A percentile compares a stretch with the other conserved stretches of the same genome.
phyloP scores from a whole-genome alignment of 2,329 filamentous ascomycete genomes.

The Ascomycota sp. region DNA sequence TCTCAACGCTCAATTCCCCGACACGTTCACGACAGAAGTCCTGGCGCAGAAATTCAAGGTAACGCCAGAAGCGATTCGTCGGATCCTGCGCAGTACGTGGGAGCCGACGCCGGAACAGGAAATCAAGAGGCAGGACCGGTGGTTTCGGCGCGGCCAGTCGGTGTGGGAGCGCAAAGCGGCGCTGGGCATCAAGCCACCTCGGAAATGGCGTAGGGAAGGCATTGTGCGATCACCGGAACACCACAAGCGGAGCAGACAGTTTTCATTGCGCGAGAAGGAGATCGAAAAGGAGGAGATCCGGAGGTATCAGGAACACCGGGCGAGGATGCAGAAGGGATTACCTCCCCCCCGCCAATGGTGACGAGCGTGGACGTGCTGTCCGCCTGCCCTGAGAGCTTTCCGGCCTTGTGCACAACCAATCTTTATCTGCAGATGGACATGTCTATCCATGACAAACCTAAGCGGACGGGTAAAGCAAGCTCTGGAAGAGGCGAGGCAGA shows the following conservation, averaged over 20 bases:
- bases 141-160: slow-evolving; percentile 37
- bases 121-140: slow-evolving; percentile 34
- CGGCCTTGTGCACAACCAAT: too few species aligned
- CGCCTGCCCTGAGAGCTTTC: too few species aligned
- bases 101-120: slow-evolving; percentile 38
- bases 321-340: neutral
- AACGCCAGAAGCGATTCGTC: slow-evolving; percentile 69
- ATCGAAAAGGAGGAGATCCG: slow-evolving; percentile 11
- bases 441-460: too few species aligned
- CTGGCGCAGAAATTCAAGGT: slow-evolving; percentile 66
- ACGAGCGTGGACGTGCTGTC: neutral
- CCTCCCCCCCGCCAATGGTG: too few species aligned
- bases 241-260: slow-evolving; percentile 14
- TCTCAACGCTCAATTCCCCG: slow-evolving; percentile 57
- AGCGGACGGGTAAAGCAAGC: too few species aligned
- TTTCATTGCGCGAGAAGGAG: slow-evolving; percentile 8
- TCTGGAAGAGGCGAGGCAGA: too few species aligned
- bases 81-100: slow-evolving; percentile 72
- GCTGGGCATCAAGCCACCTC: slow-evolving; percentile 39
- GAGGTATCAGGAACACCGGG: slow-evolving; percentile 7
- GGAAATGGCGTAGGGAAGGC: slow-evolving; percentile 36
- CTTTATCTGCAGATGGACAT: too few species aligned
- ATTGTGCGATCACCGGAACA: slow-evolving; percentile 23
- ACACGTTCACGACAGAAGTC: slow-evolving; percentile 51
- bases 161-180: slow-evolving; percentile 41